A percentile compares a stretch with the other conserved stretches of the same genome.
Evolutionary conservation across 1,284 basidiomycete species (phyloP).

Genomic region (Farysia itapuensis): DNA sequence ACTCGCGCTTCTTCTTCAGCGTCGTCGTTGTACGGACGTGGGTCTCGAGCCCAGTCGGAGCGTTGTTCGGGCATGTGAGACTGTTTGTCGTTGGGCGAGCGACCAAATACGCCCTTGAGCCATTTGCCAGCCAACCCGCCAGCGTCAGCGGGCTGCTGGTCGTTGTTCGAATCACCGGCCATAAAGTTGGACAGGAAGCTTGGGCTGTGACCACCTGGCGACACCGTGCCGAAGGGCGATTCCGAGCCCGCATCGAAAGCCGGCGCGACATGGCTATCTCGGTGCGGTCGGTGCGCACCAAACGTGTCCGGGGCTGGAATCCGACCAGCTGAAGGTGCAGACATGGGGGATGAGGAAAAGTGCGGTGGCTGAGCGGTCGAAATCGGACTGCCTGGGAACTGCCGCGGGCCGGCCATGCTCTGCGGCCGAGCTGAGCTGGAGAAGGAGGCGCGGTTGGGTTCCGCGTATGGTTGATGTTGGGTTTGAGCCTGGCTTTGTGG

Average conservation of each 20-base stretch:
- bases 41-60: neutral
- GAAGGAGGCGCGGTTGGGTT: neutral
- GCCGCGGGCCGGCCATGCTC: slow-evolving; percentile 16
- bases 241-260: slow-evolving; percentile 26
- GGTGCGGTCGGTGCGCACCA: too few relatives aligned
- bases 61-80: neutral
- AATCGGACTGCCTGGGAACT: too few relatives aligned
- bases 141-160: slow-evolving; percentile 6
- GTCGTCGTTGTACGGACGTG: slow-evolving; percentile 1
- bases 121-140: slow-evolving; percentile 31
- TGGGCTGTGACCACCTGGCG: slow-evolving; percentile 22
- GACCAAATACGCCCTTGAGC: slow-evolving; percentile 49
- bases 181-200: slow-evolving; percentile 23
- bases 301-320: too few relatives aligned
- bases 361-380: neutral
- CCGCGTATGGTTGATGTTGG: slow-evolving; percentile 6
- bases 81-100: slow-evolving; percentile 15
- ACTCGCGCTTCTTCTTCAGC: slow-evolving; percentile 42
- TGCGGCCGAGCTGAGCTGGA: slow-evolving; percentile 2
- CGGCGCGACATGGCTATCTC: too few relatives aligned
- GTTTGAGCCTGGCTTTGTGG: slow-evolving; percentile 26
- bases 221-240: slow-evolving; percentile 40
- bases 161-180: slow-evolving; percentile 4
- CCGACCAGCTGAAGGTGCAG: too few relatives aligned
- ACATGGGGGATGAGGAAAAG: too few relatives aligned